These are phyloP conservation scores for Cyclocybe aegerita DNA, from an alignment of 768 basidiomycete genomes.

Conservation along the genomic window DNA sequence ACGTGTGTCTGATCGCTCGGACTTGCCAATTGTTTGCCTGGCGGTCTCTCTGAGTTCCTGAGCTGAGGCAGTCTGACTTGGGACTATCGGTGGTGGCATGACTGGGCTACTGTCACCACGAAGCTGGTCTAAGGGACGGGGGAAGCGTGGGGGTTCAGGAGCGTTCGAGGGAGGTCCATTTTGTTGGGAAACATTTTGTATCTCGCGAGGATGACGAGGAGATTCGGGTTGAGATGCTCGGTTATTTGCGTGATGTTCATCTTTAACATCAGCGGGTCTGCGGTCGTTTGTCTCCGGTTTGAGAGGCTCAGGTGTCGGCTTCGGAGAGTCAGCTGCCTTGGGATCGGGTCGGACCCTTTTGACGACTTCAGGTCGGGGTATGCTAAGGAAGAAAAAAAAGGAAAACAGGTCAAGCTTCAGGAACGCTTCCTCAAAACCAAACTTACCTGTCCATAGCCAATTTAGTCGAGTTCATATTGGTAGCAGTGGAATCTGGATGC, in stretches of 20 bases:
- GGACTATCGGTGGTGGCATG: slow-evolving; percentile 79
- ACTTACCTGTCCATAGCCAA: slow-evolving; percentile 66
- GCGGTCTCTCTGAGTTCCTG: slow-evolving; percentile 82
- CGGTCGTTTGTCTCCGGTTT: slow-evolving; percentile 17
- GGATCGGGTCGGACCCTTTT: slow-evolving; percentile 52
- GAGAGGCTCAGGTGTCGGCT: slow-evolving; percentile 21
- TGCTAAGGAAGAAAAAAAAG: slow-evolving; percentile 38
- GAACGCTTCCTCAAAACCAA: neutral
- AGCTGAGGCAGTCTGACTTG: slow-evolving; percentile 76
- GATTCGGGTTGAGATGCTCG: slow-evolving; percentile 6
- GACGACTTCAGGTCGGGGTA: slow-evolving; percentile 80
- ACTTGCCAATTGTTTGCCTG: slow-evolving; percentile 58
- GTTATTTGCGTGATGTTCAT: slow-evolving; percentile 25
- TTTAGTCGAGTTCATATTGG: slow-evolving; percentile 45
- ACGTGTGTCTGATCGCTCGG: slow-evolving; percentile 42
- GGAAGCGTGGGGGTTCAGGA: slow-evolving; percentile 34
- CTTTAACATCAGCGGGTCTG: slow-evolving; percentile 10
- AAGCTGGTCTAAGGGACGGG: slow-evolving; percentile 34
- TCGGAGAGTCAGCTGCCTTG: slow-evolving; percentile 34
- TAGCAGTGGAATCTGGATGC: slow-evolving; percentile 22
- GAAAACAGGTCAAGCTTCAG: neutral
- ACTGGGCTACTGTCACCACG: slow-evolving; percentile 38
- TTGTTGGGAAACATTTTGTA: slow-evolving; percentile 8
- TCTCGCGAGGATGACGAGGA: slow-evolving; percentile 10
- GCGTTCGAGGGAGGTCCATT: slow-evolving; percentile 13